These are phyloP conservation scores for Cordyceps javanica DNA, from an alignment of 2,329 filamentous ascomycete species.

Conservation along the genomic window DNA sequence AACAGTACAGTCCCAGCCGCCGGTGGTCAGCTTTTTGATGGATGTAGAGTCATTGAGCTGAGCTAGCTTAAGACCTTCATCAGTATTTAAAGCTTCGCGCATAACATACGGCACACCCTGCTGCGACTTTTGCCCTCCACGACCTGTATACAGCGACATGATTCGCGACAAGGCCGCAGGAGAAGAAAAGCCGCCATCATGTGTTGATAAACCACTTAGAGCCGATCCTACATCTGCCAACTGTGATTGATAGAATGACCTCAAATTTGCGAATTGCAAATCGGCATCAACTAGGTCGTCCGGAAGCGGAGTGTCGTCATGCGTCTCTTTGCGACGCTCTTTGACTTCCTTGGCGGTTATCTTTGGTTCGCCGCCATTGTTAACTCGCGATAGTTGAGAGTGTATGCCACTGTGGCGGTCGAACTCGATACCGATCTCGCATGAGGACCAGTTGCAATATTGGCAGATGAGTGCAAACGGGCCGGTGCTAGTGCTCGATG, in stretches of 20 bases:
- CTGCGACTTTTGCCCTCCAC: slow-evolving; percentile 55
- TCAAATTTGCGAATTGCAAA: slow-evolving; percentile 67
- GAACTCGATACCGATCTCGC: slow-evolving; percentile 85
- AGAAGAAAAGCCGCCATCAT: slow-evolving; percentile 56
- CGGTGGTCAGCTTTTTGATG: slow-evolving; percentile 51
- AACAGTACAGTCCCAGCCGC: slow-evolving; percentile 59
- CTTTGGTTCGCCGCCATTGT: slow-evolving; percentile 50
- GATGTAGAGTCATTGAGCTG: slow-evolving; percentile 55
- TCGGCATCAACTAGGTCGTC: slow-evolving; percentile 53
- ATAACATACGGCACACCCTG: slow-evolving; percentile 66
- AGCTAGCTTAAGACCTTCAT: slow-evolving; percentile 66
- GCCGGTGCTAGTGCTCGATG: slow-evolving; percentile 28
- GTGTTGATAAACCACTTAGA: slow-evolving; percentile 38
- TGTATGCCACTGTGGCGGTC: slow-evolving; percentile 84
- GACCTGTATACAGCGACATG: slow-evolving; percentile 81
- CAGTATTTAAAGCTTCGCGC: slow-evolving; percentile 66
- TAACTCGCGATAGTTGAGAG: slow-evolving; percentile 67
- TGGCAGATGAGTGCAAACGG: slow-evolving; percentile 79
- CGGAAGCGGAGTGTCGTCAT: slow-evolving; percentile 30
- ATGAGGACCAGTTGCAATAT: slow-evolving; percentile 89
- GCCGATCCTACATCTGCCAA: slow-evolving; percentile 56
- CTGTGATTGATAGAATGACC: slow-evolving; percentile 76
- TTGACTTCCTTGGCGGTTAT: slow-evolving; percentile 46
- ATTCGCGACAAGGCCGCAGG: slow-evolving; percentile 80
- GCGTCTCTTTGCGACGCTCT: slow-evolving; percentile 43